Conservation (phyloP, 192 early-diverging fungal genomes). For the Gonapodya sp. region DNA sequence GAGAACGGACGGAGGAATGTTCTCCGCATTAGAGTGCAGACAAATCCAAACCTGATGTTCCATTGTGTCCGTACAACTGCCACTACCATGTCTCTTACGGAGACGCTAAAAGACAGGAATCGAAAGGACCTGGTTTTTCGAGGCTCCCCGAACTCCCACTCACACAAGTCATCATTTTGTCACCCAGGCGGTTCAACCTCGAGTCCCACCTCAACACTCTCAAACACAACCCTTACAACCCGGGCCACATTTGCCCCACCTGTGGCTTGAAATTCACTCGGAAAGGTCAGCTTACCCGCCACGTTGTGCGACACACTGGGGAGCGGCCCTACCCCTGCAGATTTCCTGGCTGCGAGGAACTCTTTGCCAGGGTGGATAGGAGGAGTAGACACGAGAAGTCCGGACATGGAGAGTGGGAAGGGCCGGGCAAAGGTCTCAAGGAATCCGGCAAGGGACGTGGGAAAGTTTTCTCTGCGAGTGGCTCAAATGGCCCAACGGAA, state of each 20-base stretch:
- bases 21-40: not conserved
- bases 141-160: not conserved
- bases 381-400: not conserved
- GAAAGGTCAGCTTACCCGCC: slow-evolving; percentile 69
- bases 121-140: not conserved
- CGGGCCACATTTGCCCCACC: slow-evolving; percentile 49
- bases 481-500: no score
- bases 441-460: not conserved
- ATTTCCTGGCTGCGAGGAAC: slow-evolving; percentile 65
- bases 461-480: no score
- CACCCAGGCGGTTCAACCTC: not conserved
- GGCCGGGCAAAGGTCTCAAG: not conserved
- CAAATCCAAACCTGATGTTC: not conserved
- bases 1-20: not conserved
- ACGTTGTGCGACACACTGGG: slow-evolving; percentile 77
- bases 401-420: not conserved
- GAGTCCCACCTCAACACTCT: not conserved
- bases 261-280: slow-evolving; percentile 67
- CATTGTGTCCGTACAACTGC: not conserved
- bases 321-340: slow-evolving; percentile 74
- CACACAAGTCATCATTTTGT: no score
- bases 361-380: slow-evolving; percentile 30
- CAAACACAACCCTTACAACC: not conserved
- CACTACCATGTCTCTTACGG: no score
- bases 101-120: no score